Evolutionary conservation across 176 grass and related monocot genomes (phyloP).

Genomic region (Aegilops longissima): DNA sequence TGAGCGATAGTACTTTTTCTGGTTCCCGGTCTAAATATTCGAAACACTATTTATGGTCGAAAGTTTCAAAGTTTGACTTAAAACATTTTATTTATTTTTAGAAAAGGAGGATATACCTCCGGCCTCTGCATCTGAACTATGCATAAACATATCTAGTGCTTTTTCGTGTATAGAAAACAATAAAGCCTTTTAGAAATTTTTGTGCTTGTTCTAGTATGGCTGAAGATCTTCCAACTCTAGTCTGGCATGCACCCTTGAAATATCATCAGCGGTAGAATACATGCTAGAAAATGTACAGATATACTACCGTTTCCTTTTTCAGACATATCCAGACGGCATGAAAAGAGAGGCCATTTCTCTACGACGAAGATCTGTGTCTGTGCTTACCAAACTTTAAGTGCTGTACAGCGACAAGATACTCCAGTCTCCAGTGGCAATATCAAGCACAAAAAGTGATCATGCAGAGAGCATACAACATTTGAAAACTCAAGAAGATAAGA

Average conservation of each 20-base stretch:
- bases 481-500: slow-evolving; percentile 4
- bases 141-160: no score
- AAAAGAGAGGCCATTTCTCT: no score
- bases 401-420: slow-evolving; percentile 11
- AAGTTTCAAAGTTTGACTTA: no score
- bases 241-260: background rate
- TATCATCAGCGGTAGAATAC: background rate
- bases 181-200: no score
- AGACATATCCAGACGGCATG: background rate
- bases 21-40: no score
- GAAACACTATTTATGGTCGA: no score
- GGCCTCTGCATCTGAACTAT: no score
- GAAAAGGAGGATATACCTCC: no score
- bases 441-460: background rate
- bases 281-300: background rate
- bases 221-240: background rate
- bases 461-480: background rate
- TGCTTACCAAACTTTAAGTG: background rate
- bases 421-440: background rate
- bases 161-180: no score
- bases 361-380: background rate
- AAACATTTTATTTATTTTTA: no score
- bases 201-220: no score
- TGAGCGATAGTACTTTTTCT: no score
- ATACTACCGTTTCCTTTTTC: background rate